phyloP scores from a whole-genome alignment of 2,329 filamentous ascomycete genomes.

The Exophiala sp. region DNA sequence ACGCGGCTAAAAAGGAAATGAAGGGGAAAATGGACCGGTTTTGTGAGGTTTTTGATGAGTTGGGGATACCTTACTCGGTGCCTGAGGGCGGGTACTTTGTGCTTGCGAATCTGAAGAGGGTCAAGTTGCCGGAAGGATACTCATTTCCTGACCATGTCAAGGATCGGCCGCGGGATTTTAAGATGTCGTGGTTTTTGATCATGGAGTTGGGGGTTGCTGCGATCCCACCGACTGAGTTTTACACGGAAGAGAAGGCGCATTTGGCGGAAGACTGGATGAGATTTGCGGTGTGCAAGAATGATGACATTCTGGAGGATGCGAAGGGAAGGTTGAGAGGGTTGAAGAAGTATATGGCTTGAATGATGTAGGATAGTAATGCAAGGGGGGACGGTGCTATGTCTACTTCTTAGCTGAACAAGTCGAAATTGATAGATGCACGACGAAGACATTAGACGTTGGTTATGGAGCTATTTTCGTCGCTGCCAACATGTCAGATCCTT shows the following conservation, averaged over 20 bases:
- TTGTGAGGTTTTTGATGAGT: constrained; percentile 74
- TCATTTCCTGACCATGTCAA: constrained; percentile 87
- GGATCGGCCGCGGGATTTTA: constrained; percentile 83
- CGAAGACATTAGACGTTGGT: too few species aligned
- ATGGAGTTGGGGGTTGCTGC: constrained; percentile 93
- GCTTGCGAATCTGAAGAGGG: constrained; percentile 85
- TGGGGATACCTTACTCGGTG: constrained; percentile 77
- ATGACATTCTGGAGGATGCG: constrained; percentile 74
- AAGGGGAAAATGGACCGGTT: constrained; percentile 82
- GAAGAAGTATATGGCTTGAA: constrained; percentile 62
- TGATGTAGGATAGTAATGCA: not conserved
- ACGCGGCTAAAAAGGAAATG: constrained; percentile 79
- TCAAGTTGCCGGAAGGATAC: constrained; percentile 78
- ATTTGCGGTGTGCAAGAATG: constrained; percentile 95
- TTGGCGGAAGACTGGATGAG: constrained; percentile 90
- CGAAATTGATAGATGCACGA: not conserved
- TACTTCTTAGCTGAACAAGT: too few species aligned
- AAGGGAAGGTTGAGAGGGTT: constrained; percentile 71
- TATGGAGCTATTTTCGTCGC: too few species aligned
- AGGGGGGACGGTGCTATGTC: too few species aligned
- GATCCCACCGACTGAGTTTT: constrained; percentile 96
- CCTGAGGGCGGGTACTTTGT: constrained; percentile 98
- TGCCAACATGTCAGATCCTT: too few species aligned
- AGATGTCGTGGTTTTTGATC: constrained; percentile 94
- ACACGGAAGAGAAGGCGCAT: constrained; percentile 76